phyloP scores from a whole-genome alignment of 2,329 filamentous ascomycete genomes.

The Madurella fahalii region DNA sequence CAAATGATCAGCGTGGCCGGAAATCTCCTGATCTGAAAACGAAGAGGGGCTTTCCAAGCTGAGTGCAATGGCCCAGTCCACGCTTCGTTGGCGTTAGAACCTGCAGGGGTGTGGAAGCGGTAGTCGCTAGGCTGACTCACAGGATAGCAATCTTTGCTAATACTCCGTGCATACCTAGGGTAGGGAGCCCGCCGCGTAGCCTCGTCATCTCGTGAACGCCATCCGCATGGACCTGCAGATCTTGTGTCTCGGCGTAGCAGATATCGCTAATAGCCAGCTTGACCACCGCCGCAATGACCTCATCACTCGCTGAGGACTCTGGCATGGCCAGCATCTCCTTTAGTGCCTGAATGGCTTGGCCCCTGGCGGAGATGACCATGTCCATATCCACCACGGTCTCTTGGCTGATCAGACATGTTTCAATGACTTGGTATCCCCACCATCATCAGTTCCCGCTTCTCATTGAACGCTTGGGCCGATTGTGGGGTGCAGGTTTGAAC shows the following conservation, averaged over 20 bases:
- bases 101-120: too few relatives aligned
- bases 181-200: constrained; percentile 1
- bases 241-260: constrained; percentile 10
- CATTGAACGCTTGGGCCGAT: not conserved
- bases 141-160: constrained; percentile 14
- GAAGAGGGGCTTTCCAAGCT: constrained; percentile 4
- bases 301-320: not conserved
- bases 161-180: not conserved
- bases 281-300: constrained; percentile 11
- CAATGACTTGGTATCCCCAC: constrained; percentile 3
- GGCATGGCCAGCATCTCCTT: constrained; percentile 6
- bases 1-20: not conserved
- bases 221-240: constrained; percentile 5
- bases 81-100: not conserved
- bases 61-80: constrained; percentile 6
- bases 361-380: not conserved
- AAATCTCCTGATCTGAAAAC: not conserved
- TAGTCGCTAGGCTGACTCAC: constrained; percentile 3
- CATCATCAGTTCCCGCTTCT: not conserved
- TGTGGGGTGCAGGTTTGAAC: not conserved
- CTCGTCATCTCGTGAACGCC: constrained; percentile 5
- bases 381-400: not conserved
- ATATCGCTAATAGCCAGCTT: constrained; percentile 15
- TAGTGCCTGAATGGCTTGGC: constrained; percentile 1
- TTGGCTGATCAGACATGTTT: constrained; percentile 1